A percentile compares a stretch with the other conserved stretches of the same genome.
These are phyloP conservation scores for Medicago arabica DNA, from an alignment of 306 rosid genomes.

Conservation along the genomic window DNA sequence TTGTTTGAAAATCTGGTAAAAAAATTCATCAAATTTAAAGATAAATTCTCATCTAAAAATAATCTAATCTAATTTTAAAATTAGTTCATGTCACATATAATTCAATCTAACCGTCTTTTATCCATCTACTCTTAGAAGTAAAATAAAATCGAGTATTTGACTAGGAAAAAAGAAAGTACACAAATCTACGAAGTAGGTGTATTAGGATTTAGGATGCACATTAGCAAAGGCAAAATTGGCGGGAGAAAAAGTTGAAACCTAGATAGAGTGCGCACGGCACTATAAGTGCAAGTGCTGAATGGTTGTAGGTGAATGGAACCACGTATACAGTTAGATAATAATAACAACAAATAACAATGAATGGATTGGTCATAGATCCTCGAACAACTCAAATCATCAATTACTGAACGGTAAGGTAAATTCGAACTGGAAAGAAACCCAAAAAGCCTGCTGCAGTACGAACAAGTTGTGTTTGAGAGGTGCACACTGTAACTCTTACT, in stretches of 20 bases:
- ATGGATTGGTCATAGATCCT: slow-evolving; percentile 6
- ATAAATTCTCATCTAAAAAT: too few species aligned
- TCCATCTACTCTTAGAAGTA: too few species aligned
- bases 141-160: too few species aligned
- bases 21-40: too few species aligned
- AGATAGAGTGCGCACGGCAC: neutral
- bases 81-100: too few species aligned
- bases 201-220: neutral
- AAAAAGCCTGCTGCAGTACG: neutral
- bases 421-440: neutral
- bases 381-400: neutral
- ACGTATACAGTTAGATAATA: neutral
- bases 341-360: neutral
- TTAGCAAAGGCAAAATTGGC: neutral
- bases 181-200: too few species aligned
- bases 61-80: too few species aligned
- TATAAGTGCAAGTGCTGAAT: neutral
- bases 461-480: too few species aligned
- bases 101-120: too few species aligned
- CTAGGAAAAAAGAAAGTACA: too few species aligned
- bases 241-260: neutral
- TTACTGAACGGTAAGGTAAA: slow-evolving; percentile 1
- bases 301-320: neutral
- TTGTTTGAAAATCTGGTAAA: too few species aligned
- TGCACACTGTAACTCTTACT: neutral